A percentile compares a stretch with the other conserved stretches of the same genome.
phyloP scores from a whole-genome alignment of 345 rosid genomes.

The Corchorus olitorius region DNA sequence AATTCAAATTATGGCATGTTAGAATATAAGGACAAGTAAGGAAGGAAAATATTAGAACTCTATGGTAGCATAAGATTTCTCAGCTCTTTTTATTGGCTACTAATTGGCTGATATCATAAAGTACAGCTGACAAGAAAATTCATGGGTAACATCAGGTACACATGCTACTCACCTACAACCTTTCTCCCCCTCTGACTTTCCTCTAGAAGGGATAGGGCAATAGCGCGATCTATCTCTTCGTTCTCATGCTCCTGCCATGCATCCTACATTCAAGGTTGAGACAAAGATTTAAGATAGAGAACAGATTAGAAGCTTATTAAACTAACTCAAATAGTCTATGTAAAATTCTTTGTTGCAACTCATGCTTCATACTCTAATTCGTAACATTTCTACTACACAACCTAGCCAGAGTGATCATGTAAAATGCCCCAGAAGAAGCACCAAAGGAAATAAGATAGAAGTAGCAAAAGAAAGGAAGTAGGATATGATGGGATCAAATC shows the following conservation, averaged over 20 bases:
- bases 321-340: background rate
- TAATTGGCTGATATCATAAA: background rate
- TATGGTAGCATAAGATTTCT: too few species aligned
- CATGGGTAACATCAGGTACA: conserved; percentile 16
- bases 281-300: conserved; percentile 14
- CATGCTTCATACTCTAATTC: background rate
- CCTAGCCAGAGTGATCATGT: background rate
- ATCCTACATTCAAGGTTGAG: conserved; percentile 45
- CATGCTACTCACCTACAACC: conserved; percentile 51
- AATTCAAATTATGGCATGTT: conserved; percentile 21
- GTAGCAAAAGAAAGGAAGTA: background rate
- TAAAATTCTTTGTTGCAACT: background rate
- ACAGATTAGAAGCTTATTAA: conserved; percentile 14
- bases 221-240: conserved; percentile 83
- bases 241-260: conserved; percentile 53
- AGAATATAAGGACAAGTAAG: conserved; percentile 10
- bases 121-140: background rate
- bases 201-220: conserved; percentile 79
- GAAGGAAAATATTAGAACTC: background rate
- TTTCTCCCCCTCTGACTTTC: conserved; percentile 48
- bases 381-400: background rate
- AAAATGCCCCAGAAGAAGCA: background rate
- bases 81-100: background rate
- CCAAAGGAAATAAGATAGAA: background rate
- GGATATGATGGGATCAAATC: background rate